Evolutionary conservation across 2,329 filamentous ascomycete species (phyloP).

Genomic region (Monilinia aucupariae): DNA sequence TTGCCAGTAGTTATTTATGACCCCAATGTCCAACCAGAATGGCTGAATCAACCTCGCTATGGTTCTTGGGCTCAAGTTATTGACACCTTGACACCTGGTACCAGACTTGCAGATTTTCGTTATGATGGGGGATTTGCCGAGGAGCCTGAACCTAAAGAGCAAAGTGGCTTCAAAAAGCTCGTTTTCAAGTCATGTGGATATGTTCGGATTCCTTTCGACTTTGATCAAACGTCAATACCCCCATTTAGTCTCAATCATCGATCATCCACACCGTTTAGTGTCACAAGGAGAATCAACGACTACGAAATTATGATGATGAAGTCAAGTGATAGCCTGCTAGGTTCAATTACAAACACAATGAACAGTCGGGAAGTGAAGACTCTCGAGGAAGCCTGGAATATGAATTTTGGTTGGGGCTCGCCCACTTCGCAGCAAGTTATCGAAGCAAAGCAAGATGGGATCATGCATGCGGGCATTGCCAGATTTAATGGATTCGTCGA

Average conservation of each 20-base stretch:
- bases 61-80: slow-evolving; percentile 48
- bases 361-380: slow-evolving; percentile 22
- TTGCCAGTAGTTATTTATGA: slow-evolving; percentile 11
- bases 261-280: slow-evolving; percentile 17
- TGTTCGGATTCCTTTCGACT: slow-evolving; percentile 31
- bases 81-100: slow-evolving; percentile 45
- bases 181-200: slow-evolving; percentile 34
- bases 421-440: slow-evolving; percentile 11
- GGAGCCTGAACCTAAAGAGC: slow-evolving; percentile 23
- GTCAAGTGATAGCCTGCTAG: slow-evolving; percentile 26
- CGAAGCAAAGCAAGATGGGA: slow-evolving; percentile 29
- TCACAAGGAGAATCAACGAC: slow-evolving; percentile 27
- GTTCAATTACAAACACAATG: slow-evolving; percentile 29
- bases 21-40: slow-evolving; percentile 20
- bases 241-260: slow-evolving; percentile 15
- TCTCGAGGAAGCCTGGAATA: slow-evolving; percentile 30
- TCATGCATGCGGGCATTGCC: slow-evolving; percentile 26
- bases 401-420: slow-evolving; percentile 27
- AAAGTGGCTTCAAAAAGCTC: slow-evolving; percentile 26
- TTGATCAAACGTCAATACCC: slow-evolving; percentile 29
- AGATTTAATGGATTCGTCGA: slow-evolving; percentile 32
- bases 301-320: slow-evolving; percentile 34
- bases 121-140: slow-evolving; percentile 35
- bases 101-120: slow-evolving; percentile 40
- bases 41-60: slow-evolving; percentile 37